phyloP scores from a whole-genome alignment of 1,284 basidiomycete genomes.

The Leccinum olivaceoglutinosum region DNA sequence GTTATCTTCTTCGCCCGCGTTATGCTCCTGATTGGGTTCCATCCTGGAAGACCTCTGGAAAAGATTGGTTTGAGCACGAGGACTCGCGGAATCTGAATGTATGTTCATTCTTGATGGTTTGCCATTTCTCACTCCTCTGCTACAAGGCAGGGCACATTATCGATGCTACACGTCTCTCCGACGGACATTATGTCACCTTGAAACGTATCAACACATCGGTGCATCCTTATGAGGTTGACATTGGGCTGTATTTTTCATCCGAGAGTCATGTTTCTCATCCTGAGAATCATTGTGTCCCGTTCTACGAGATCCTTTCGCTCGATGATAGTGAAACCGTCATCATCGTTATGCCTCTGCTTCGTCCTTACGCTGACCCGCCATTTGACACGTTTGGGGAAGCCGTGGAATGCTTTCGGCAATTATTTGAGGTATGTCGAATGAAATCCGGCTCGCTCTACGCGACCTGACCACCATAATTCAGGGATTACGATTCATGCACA shows the following conservation, averaged over 20 bases:
- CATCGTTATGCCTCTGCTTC: slow-evolving; percentile 17
- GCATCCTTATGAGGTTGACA: slow-evolving; percentile 15
- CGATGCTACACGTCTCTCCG: slow-evolving; percentile 12
- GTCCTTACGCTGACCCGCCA: slow-evolving; percentile 1
- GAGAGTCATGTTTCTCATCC: background rate
- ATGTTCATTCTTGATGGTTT: background rate
- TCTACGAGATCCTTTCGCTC: slow-evolving; percentile 10
- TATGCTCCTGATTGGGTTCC: slow-evolving; percentile 17
- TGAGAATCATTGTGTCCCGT: slow-evolving; percentile 16
- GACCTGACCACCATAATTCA: slow-evolving; percentile 8
- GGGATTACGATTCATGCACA: slow-evolving; percentile 10
- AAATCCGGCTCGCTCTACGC: background rate
- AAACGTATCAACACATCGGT: slow-evolving; percentile 6
- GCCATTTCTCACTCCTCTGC: background rate
- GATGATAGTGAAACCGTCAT: slow-evolving; percentile 1
- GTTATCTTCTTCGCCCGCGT: slow-evolving; percentile 24
- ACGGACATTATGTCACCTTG: slow-evolving; percentile 11
- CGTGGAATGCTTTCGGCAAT: slow-evolving; percentile 14
- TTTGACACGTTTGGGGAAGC: slow-evolving; percentile 18
- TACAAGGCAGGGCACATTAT: background rate
- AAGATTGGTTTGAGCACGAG: slow-evolving; percentile 1
- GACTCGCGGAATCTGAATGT: slow-evolving; percentile 6
- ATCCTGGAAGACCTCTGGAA: slow-evolving; percentile 18
- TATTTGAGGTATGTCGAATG: slow-evolving; percentile 13
- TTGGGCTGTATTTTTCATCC: slow-evolving; percentile 11